Evolutionary conservation across 2,329 filamentous ascomycete genomes (phyloP).

Genomic region (Aspergillus pseudotamarii): DNA sequence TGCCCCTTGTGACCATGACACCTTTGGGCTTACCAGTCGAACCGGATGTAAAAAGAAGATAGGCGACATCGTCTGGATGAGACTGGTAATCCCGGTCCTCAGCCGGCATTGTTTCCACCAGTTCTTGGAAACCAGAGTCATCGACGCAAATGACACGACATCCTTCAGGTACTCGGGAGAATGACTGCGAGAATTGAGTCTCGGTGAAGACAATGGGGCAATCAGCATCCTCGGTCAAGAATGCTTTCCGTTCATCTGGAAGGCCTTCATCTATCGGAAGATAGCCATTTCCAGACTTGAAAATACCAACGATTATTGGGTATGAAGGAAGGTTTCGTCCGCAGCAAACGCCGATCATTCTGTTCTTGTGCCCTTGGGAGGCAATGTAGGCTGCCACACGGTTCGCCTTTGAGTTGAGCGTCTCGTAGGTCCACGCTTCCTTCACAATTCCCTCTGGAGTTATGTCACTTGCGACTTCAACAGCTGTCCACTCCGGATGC

Average conservation of each 20-base stretch:
- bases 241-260: conserved; percentile 32
- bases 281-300: conserved; percentile 39
- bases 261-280: conserved; percentile 38
- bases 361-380: conserved; percentile 23
- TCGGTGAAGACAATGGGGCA: conserved; percentile 35
- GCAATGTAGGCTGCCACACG: conserved; percentile 29
- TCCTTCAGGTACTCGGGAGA: conserved; percentile 19
- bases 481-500: conserved; percentile 33
- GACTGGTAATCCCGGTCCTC: conserved; percentile 19
- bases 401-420: conserved; percentile 27
- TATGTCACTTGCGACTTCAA: conserved; percentile 31
- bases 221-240: conserved; percentile 31
- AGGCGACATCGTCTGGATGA: conserved; percentile 23
- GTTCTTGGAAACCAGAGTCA: conserved; percentile 18
- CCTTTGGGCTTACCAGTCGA: conserved; percentile 97
- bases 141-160: conserved; percentile 29
- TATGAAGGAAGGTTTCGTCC: conserved; percentile 31
- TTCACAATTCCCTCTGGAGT: conserved; percentile 22
- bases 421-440: conserved; percentile 29
- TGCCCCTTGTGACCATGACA: conserved; percentile 80
- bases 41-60: conserved; percentile 86
- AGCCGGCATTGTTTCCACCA: conserved; percentile 19
- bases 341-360: conserved; percentile 33
- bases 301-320: conserved; percentile 34
- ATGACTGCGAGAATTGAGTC: conserved; percentile 18